phyloP scores from a whole-genome alignment of 345 rosid genomes.

The Eucalyptus guilfoylei region DNA sequence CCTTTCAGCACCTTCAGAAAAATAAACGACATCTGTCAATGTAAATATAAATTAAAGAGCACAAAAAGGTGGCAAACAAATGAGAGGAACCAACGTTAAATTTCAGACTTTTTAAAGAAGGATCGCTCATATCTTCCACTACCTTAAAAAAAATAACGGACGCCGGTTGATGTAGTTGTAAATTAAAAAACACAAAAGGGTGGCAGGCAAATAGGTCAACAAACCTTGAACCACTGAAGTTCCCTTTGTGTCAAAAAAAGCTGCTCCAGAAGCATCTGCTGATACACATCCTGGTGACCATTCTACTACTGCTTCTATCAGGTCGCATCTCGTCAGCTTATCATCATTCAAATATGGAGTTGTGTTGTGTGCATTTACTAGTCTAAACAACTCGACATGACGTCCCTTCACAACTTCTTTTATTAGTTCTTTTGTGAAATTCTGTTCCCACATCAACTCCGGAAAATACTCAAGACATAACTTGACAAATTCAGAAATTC shows the following conservation, averaged over 20 bases:
- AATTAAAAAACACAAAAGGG: neutral
- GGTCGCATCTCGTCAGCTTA: accelerated
- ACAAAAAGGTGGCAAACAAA: neutral
- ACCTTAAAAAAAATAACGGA: neutral
- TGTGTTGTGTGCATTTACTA: accelerated
- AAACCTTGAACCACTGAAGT: neutral
- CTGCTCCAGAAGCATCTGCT: neutral
- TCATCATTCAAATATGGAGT: neutral
- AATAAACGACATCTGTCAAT: neutral
- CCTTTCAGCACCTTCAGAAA: neutral
- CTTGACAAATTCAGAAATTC: neutral
- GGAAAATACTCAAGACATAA: neutral
- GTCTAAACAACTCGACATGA: neutral
- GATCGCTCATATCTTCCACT: neutral
- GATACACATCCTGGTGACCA: neutral
- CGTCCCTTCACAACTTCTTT: neutral
- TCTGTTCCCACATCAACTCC: neutral
- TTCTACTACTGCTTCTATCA: neutral
- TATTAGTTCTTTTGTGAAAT: neutral
- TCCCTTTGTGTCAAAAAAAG: neutral
- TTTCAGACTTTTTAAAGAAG: neutral
- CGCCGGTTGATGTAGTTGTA: neutral
- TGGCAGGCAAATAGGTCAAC: neutral
- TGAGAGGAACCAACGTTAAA: neutral
- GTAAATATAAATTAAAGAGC: neutral